These are phyloP conservation scores for Kwoniella shandongensis DNA, from an alignment of 768 basidiomycete species.

Conservation along the genomic window DNA sequence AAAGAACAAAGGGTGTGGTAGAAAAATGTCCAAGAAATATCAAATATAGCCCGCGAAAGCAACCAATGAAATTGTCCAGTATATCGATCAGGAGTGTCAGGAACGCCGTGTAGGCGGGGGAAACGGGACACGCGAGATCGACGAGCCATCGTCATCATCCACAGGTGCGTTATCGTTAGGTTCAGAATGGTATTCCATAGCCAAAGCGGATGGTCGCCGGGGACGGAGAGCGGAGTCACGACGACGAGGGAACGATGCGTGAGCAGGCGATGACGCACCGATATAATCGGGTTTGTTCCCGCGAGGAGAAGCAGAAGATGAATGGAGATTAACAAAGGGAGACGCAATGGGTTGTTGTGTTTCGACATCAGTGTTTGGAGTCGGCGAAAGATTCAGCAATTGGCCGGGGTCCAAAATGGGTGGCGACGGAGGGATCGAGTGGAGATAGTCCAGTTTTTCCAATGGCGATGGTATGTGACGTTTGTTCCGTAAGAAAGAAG, in stretches of 20 bases:
- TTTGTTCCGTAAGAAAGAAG: constrained; percentile 14
- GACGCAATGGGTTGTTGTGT: constrained; percentile 34
- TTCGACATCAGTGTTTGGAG: constrained; percentile 3
- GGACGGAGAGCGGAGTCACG: constrained; percentile 9
- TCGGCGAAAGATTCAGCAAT: constrained; percentile 24
- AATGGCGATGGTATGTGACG: constrained; percentile 29
- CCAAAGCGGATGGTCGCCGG: constrained; percentile 19
- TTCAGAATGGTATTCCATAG: constrained; percentile 1
- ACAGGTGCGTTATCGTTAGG: neutral
- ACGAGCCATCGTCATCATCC: constrained; percentile 1
- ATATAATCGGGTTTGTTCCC: constrained; percentile 8
- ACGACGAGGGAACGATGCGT: constrained; percentile 6
- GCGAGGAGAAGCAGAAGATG: constrained; percentile 15
- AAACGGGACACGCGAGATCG: constrained; percentile 6
- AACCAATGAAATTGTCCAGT: constrained; percentile 7
- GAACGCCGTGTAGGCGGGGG: constrained; percentile 4
- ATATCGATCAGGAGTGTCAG: neutral
- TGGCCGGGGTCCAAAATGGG: constrained; percentile 32
- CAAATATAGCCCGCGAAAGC: neutral
- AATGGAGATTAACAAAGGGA: constrained; percentile 38
- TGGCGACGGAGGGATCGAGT: constrained; percentile 37
- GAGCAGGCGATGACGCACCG: constrained; percentile 14
- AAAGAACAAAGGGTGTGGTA: neutral
- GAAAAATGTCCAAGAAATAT: neutral
- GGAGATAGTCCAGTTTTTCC: constrained; percentile 29